These are phyloP conservation scores for Centrapalus pauciflorus DNA, from an alignment of 129 eudicot genomes.

Conservation along the genomic window DNA sequence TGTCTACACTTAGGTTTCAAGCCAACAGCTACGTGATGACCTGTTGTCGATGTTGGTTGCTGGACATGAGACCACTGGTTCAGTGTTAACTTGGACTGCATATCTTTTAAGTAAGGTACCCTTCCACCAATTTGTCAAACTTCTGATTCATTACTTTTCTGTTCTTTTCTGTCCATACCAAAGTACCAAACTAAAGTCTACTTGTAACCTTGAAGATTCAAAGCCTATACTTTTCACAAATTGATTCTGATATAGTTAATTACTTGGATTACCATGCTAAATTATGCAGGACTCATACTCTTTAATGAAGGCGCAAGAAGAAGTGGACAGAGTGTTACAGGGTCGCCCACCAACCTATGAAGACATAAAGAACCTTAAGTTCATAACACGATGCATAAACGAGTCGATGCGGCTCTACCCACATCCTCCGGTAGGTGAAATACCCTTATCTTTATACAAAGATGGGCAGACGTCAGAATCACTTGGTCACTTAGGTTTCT, in stretches of 20 bases:
- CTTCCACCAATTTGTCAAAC: not conserved
- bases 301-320: slow-evolving; percentile 74
- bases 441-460: not conserved
- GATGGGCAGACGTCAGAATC: not conserved
- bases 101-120: slow-evolving; percentile 91
- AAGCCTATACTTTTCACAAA: not conserved
- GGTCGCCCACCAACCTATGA: slow-evolving; percentile 77
- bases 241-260: not conserved
- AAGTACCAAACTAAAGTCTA: not conserved
- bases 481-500: not conserved
- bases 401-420: slow-evolving; percentile 97
- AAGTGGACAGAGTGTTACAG: slow-evolving; percentile 83
- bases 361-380: slow-evolving; percentile 75
- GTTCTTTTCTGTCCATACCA: not conserved
- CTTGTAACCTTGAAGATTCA: not conserved
- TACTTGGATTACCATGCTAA: not conserved
- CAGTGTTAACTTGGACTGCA: slow-evolving; percentile 87
- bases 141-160: not conserved
- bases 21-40: slow-evolving; percentile 86
- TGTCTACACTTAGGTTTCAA: slow-evolving; percentile 60
- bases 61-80: slow-evolving; percentile 98
- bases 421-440: slow-evolving; percentile 78
- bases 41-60: slow-evolving; percentile 99
- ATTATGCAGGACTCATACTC: slow-evolving; percentile 61
- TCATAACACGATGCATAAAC: slow-evolving; percentile 76